Evolutionary conservation across 2,329 filamentous ascomycete species (phyloP), one percentile per base, ranked within the genome.

Genomic region (Epichloe coenophiala): DNA sequence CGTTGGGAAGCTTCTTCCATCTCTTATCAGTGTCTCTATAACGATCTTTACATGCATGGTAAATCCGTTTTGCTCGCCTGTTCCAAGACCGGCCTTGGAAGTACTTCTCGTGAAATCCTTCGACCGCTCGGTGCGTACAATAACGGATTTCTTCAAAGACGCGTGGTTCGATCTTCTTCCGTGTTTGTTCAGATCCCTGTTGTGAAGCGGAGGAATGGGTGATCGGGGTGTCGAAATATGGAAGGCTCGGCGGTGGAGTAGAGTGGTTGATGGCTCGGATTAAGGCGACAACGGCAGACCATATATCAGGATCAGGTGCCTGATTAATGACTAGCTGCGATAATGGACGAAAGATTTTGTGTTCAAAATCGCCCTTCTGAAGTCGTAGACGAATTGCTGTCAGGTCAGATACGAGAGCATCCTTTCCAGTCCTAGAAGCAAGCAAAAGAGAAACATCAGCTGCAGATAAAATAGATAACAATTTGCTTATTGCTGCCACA

Each of bases 61-160:
- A 47, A 13, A 51, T 47, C 47, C 31, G 23, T 13, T 47, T 42
- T 3, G 36, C 49, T 51, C 43, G 42, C 43, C 37, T 35, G 35
- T 42, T 47, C 49, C 23, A 44, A 23, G 21, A 2, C 17, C 40
- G 41, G 5, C 51, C 50, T 38, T 49, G 19, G 36, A 49, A 45
- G 21, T 51, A 46, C 47, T 44, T 44, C 15, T 44, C 21, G 23
- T 44, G 41, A 31, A 44, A 44, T 33, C 23, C 13, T 44, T 44
- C 6, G 23, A 44, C 41, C 41, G 41, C 41, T 23, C 41, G 23
- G 21, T 44, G 21, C 15, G 47, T 52, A 43, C 43, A 52, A 17
- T 50, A 12, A 31, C 47, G 42, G 33, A 52, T 52, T 42, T 52
- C 47, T 31, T 52, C 47, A 42, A 52, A 52, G 8, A 52, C 43